Evolutionary conservation across 164 flowering plant species (phyloP).

Genomic region (Sextonia rubra): DNA sequence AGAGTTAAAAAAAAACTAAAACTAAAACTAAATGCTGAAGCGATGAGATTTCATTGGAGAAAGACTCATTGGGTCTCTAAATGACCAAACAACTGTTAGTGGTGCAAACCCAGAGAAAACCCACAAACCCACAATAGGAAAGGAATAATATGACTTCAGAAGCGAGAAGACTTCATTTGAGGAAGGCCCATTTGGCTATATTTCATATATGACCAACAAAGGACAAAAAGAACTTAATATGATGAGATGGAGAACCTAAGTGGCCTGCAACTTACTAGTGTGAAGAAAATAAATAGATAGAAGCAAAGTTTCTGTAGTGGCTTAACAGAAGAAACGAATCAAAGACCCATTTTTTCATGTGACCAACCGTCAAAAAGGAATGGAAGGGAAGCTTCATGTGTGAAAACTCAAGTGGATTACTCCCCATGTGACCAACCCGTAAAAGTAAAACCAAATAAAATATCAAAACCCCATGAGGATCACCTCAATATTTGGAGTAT

Average conservation of each 20-base stretch:
- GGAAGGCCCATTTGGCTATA: background rate
- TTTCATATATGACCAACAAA: background rate
- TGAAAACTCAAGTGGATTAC: background rate
- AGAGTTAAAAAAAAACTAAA: too few species aligned
- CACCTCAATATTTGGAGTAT: background rate
- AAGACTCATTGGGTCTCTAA: too few species aligned
- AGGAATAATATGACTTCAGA: background rate
- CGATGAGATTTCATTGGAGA: too few species aligned
- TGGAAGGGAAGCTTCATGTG: conserved; percentile 1
- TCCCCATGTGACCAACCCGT: background rate
- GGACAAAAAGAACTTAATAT: background rate
- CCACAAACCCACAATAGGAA: background rate
- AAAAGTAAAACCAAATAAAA: conserved; percentile 1
- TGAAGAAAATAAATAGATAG: background rate
- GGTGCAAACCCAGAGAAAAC: background rate
- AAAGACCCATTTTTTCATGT: conserved; percentile 17
- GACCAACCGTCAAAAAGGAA: conserved; percentile 15
- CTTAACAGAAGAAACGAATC: background rate
- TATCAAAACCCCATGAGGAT: background rate
- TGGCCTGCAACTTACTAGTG: background rate
- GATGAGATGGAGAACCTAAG: background rate
- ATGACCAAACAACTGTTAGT: too few species aligned
- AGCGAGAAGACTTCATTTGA: background rate
- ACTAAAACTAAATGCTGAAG: too few species aligned
- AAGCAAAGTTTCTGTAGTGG: too few species aligned